phyloP scores from a whole-genome alignment of 768 basidiomycete genomes.

The Leccinum uliginosum region DNA sequence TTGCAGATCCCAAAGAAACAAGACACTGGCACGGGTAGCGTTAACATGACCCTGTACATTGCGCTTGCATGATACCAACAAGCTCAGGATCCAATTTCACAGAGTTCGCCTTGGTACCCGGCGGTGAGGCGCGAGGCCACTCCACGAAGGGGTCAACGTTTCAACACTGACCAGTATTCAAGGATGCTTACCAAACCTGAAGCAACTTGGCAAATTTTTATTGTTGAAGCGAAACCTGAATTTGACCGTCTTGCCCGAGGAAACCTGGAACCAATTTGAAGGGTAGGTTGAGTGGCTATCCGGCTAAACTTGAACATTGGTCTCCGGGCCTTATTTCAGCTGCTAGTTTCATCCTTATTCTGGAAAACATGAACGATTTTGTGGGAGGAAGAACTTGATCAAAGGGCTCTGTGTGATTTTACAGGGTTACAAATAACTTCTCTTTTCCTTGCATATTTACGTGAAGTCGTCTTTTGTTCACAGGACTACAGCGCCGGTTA shows the following conservation, averaged over 20 bases:
- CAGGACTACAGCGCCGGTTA: slow-evolving; percentile 34
- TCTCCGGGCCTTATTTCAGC: background rate
- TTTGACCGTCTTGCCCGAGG: background rate
- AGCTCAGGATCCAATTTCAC: too few species aligned
- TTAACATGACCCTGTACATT: background rate
- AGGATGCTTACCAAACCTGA: background rate
- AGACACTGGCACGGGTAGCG: background rate
- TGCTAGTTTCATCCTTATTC: background rate
- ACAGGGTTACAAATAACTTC: slow-evolving; percentile 1
- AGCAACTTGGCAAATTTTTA: too few species aligned
- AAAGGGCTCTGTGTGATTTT: background rate
- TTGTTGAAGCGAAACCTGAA: background rate
- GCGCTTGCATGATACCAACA: background rate
- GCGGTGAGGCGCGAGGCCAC: background rate
- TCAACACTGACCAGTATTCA: background rate
- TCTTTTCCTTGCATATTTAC: background rate
- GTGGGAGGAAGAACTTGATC: slow-evolving; percentile 1
- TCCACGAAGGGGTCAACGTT: background rate
- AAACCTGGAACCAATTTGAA: background rate
- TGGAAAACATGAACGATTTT: background rate
- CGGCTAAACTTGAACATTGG: background rate
- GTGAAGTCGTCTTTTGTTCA: slow-evolving; percentile 14
- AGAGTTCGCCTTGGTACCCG: background rate
- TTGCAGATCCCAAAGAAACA: background rate
- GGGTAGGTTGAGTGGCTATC: background rate